Percentiles rank a stretch among this genome's conserved stretches.
Conservation (phyloP, 2,329 filamentous ascomycete genomes). For the Dactylellina leptospora region DNA sequence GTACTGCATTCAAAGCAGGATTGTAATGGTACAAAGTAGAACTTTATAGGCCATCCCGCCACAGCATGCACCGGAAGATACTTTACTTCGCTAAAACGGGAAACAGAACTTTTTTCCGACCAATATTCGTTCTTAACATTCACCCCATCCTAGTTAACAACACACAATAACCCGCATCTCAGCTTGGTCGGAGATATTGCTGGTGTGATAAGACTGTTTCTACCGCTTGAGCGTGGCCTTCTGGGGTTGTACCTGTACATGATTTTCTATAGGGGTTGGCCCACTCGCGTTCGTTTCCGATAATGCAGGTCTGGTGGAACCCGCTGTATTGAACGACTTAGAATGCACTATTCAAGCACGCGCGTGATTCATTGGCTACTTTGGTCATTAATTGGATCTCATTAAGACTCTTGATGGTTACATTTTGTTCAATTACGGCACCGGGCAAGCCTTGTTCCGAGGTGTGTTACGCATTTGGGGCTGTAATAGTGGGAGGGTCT, state of each 20-base stretch:
- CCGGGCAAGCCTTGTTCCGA: no score
- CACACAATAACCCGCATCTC: neutral
- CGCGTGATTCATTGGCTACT: neutral
- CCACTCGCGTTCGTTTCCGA: neutral
- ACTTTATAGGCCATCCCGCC: no score
- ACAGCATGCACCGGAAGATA: neutral
- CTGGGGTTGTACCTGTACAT: neutral
- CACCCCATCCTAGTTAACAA: neutral
- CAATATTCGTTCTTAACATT: neutral
- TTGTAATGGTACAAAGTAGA: no score
- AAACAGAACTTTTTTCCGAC: conserved; percentile 5
- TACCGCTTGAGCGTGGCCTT: neutral
- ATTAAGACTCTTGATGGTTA: no score
- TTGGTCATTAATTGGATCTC: no score
- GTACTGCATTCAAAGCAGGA: no score
- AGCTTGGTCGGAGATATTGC: no score
- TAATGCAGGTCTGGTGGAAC: neutral
- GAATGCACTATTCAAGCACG: neutral
- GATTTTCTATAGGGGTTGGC: neutral
- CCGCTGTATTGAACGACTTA: neutral
- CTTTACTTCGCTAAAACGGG: neutral
- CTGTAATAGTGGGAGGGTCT: neutral
- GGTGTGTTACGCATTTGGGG: no score
- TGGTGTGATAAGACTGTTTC: no score
- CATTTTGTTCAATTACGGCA: no score